These are phyloP conservation scores for Plantago major DNA, from an alignment of 257 asterid species.

Conservation along the genomic window DNA sequence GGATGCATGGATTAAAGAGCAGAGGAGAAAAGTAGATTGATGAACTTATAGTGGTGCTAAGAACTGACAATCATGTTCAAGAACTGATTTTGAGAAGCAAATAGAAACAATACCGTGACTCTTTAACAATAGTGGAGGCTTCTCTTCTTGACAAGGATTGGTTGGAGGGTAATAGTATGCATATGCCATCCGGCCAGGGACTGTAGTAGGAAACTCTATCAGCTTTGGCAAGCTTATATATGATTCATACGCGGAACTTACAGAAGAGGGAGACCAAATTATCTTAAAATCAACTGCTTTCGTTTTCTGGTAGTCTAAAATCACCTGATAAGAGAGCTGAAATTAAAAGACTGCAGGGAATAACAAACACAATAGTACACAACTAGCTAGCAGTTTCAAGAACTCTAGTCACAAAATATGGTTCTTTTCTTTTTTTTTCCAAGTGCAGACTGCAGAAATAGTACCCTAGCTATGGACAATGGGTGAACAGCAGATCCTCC, in stretches of 20 bases:
- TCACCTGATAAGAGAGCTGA: conserved; percentile 50
- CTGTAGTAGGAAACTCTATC: conserved; percentile 83
- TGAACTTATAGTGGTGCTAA: too few species aligned
- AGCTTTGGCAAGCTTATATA: conserved; percentile 75
- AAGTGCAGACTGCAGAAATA: too few species aligned
- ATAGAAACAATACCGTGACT: conserved; percentile 64
- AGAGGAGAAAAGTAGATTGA: too few species aligned
- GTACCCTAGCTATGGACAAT: conserved; percentile 79
- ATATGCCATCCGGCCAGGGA: conserved; percentile 81
- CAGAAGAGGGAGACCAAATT: conserved; percentile 68
- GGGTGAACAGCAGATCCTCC: conserved; percentile 90
- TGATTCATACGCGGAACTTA: conserved; percentile 32
- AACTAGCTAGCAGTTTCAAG: too few species aligned
- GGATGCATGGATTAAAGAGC: too few species aligned
- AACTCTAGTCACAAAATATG: too few species aligned
- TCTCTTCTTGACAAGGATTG: conserved; percentile 67
- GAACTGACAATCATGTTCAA: background rate
- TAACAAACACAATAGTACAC: too few species aligned
- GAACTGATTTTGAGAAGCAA: background rate
- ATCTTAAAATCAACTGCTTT: conserved; percentile 60
- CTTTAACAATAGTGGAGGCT: conserved; percentile 83
- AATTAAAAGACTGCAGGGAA: background rate
- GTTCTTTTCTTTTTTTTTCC: too few species aligned
- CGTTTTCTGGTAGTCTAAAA: conserved; percentile 60
- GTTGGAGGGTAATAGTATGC: conserved; percentile 94